Evolutionary conservation across 164 flowering plant species (phyloP).

Genomic region (Stephania yunnanensis): DNA sequence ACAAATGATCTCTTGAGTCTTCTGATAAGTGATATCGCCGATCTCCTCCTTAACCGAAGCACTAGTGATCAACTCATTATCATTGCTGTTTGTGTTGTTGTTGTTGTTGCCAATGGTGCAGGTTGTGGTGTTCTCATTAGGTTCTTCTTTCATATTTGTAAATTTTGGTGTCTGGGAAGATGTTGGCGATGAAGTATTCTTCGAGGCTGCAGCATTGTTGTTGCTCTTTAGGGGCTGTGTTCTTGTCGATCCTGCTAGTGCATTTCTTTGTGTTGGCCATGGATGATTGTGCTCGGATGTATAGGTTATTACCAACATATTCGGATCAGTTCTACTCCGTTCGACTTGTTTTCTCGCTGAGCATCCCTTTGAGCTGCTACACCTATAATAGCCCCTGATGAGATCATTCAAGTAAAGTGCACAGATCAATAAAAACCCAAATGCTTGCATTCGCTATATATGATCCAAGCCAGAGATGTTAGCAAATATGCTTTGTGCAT

Average conservation of each 20-base stretch:
- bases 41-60: constrained; percentile 43
- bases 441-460: background rate
- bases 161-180: constrained; percentile 17
- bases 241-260: constrained; percentile 83
- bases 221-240: constrained; percentile 45
- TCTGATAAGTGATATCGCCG: constrained; percentile 8
- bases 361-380: constrained; percentile 94
- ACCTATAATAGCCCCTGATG: constrained; percentile 81
- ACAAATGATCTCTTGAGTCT: constrained; percentile 16
- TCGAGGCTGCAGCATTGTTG: constrained; percentile 16
- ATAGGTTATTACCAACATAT: constrained; percentile 87
- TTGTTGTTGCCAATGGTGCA: constrained; percentile 10
- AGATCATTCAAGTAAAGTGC: background rate
- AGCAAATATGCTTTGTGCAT: background rate
- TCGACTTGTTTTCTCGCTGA: constrained; percentile 92
- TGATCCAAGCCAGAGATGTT: no score
- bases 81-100: background rate
- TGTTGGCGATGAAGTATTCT: constrained; percentile 14
- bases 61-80: constrained; percentile 7
- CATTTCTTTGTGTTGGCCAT: constrained; percentile 94
- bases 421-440: background rate
- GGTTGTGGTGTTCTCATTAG: constrained; percentile 18
- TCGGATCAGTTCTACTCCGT: constrained; percentile 81
- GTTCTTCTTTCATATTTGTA: constrained; percentile 36
- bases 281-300: constrained; percentile 96